Evolutionary conservation across 352 stramenopile genomes (phyloP), one percentile per base, ranked within the genome.

Genomic region (Phytophthora multivora): DNA sequence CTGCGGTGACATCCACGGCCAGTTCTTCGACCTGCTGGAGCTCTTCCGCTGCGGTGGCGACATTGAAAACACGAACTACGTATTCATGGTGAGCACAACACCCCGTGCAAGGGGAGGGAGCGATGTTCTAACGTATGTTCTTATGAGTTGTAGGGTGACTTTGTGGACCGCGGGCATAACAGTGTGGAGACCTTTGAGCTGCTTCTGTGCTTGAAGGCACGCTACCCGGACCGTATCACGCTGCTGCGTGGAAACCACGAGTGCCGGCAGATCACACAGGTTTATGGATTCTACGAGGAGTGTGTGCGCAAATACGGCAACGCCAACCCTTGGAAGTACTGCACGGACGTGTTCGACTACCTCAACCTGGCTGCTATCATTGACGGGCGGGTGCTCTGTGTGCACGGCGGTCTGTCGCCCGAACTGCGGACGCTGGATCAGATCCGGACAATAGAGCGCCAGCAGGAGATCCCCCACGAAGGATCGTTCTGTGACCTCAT

Each of bases 211-310:
- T 81, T 97, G 36, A 77, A 97, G 72, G 89, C 83, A 45, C 70
- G 84, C 47, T 96, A 95, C 62, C 88, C 89, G 28, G 89, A 96
- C 59, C 78, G 86, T 54, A 96, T 97, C 67, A 93, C 83, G 48
- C 63, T 97, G 66, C 72, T 97, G 59, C 87, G 84, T 19, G 86
- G 86, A 45, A 96, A 97, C 69, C 90, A 97, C 72, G 89, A 97
- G 79, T 95, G 85, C 63, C 88, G 96, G 38, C 94, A 98, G 85
- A 98, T 98, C 69, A 99, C 96, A 55, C 94, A 98, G 83, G 91
- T 98, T 8, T 99, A 98, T 59, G 96, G 96, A 39, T 99, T 99
- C 69, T 98, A 98, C 69, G 96, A 98, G 70, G 96, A 99, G 75
- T 98, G 94, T 60, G 80, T 98, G 42, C 88, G 91, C 59, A 98